phyloP scores from a whole-genome alignment of 768 basidiomycete species.

The Holtermannia corniformis region DNA sequence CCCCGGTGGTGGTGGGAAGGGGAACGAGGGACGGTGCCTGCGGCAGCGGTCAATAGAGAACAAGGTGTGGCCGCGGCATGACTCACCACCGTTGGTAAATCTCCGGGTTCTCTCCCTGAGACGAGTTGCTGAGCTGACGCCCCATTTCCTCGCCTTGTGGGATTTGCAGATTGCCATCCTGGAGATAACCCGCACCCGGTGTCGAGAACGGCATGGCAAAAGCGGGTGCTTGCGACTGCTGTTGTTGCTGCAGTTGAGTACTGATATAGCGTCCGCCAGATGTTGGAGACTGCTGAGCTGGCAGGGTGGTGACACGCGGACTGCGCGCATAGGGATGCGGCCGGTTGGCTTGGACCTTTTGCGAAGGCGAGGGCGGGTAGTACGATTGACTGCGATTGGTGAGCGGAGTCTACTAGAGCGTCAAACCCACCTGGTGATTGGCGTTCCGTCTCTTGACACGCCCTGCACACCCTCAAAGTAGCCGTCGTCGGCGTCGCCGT shows the following conservation, averaged over 20 bases:
- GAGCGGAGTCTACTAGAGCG: constrained; percentile 5
- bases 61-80: neutral
- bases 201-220: constrained; percentile 31
- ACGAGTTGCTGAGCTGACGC: constrained; percentile 9
- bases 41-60: neutral
- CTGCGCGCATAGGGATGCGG: constrained; percentile 15
- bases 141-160: constrained; percentile 21
- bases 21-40: constrained; percentile 40
- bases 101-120: constrained; percentile 6
- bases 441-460: constrained; percentile 23
- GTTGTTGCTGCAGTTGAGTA: neutral
- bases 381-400: constrained; percentile 5
- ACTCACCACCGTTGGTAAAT: constrained; percentile 32
- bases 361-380: constrained; percentile 8
- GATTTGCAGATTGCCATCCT: no score
- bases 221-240: constrained; percentile 15
- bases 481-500: constrained; percentile 5
- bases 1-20: constrained; percentile 32
- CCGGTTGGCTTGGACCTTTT: constrained; percentile 13
- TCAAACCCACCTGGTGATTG: constrained; percentile 10
- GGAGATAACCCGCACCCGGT: no score
- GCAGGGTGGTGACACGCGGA: constrained; percentile 5
- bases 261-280: constrained; percentile 3
- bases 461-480: constrained; percentile 36
- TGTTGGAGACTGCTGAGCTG: neutral